These are phyloP conservation scores for Thamnidium elegans DNA, from an alignment of 192 early-diverging fungal species.

Conservation along the genomic window DNA sequence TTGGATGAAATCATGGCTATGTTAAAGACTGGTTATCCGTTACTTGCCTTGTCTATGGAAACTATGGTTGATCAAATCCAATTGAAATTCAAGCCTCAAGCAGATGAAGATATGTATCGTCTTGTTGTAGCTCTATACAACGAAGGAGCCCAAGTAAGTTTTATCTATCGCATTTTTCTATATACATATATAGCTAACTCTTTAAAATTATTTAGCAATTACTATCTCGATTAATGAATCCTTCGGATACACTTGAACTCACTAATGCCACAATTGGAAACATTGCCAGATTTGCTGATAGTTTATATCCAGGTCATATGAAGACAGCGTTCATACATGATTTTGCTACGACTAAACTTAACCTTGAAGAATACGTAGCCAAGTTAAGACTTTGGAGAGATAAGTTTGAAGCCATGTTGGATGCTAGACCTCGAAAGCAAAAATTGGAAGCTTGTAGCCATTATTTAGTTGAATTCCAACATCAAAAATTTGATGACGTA, in stretches of 20 bases:
- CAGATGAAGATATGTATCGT: conserved; percentile 98
- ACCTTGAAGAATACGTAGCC: conserved; percentile 78
- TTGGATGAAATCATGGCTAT: conserved; percentile 95
- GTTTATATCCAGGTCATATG: conserved; percentile 72
- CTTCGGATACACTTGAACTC: conserved; percentile 60
- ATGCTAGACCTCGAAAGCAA: conserved; percentile 75
- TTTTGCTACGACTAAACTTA: conserved; percentile 88
- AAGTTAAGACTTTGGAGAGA: conserved; percentile 91
- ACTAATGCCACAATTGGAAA: conserved; percentile 73
- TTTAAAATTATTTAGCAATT: conserved; percentile 57
- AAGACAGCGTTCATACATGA: conserved; percentile 85
- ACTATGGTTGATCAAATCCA: conserved; percentile 99
- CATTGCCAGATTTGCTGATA: conserved; percentile 86
- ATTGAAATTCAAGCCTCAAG: conserved; percentile 85
- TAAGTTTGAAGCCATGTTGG: conserved; percentile 84
- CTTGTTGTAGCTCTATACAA: conserved; percentile 88
- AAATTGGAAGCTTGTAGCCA: conserved; percentile 86
- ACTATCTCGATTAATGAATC: conserved; percentile 53
- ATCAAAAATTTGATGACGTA: conserved; percentile 98
- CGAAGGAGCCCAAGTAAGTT: conserved; percentile 79
- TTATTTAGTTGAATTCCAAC: conserved; percentile 97
- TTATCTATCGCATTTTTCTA: background rate
- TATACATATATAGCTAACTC: background rate
- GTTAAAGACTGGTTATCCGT: conserved; percentile 92
- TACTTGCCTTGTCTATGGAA: conserved; percentile 94